phyloP scores from a whole-genome alignment of 208 protist genomes.

The Strigomonas culicis region DNA sequence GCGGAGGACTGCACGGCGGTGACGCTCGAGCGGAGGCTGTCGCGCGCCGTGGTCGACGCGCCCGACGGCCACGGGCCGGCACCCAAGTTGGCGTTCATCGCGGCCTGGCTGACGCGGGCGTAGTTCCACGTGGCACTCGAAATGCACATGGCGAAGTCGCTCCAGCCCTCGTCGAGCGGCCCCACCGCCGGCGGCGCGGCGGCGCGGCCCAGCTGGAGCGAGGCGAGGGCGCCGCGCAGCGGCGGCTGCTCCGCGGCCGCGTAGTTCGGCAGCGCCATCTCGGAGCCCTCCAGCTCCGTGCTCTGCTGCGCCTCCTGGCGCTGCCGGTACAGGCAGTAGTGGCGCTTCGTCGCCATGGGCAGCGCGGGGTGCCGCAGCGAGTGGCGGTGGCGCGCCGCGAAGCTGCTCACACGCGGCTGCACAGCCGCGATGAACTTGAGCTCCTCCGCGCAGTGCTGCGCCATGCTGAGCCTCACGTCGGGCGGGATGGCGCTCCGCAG shows the following conservation, averaged over 20 bases:
- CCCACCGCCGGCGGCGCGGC: neutral
- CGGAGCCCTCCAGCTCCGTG: neutral
- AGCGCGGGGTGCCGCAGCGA: conserved; percentile 82
- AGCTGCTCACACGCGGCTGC: conserved; percentile 62
- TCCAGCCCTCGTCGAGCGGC: conserved; percentile 16
- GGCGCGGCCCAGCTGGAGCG: neutral
- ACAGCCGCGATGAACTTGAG: conserved; percentile 71
- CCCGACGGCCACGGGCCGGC: neutral
- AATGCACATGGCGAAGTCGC: conserved; percentile 22
- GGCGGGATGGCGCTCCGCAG: conserved; percentile 59
- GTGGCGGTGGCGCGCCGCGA: conserved; percentile 57
- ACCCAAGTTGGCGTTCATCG: conserved; percentile 2
- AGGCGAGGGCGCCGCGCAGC: neutral
- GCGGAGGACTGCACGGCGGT: neutral
- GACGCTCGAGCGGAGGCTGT: neutral
- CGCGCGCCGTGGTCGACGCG: neutral
- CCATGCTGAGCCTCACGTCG: conserved; percentile 36
- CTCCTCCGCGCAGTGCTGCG: conserved; percentile 39
- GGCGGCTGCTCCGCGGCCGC: conserved; percentile 9
- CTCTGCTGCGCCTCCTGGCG: conserved; percentile 15
- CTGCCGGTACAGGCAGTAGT: conserved; percentile 41
- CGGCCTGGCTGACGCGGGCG: conserved; percentile 8
- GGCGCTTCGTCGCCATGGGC: conserved; percentile 69
- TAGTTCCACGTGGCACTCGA: conserved; percentile 17
- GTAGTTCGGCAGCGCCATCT: neutral